Evolutionary conservation across 208 protist genomes (phyloP).

Genomic region (Trypanosomatidae sp.): DNA sequence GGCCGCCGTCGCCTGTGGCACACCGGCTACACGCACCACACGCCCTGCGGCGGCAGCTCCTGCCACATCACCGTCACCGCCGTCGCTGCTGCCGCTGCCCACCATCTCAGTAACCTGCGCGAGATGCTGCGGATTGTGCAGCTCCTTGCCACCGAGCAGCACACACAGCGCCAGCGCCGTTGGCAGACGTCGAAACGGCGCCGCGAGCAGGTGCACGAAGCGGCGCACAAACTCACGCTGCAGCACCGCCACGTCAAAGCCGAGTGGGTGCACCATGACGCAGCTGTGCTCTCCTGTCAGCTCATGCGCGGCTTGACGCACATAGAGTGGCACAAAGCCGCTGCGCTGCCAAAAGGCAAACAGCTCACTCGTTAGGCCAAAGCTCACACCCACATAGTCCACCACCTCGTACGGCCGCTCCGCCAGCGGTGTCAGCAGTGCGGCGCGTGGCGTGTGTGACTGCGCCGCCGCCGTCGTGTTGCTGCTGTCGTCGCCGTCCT

Average conservation of each 20-base stretch:
- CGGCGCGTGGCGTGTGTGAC: conserved; percentile 38
- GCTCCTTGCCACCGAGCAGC: conserved; percentile 39
- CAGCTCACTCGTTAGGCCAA: conserved; percentile 92
- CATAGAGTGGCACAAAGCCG: conserved; percentile 84
- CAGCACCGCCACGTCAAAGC: conserved; percentile 41
- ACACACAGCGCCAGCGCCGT: conserved; percentile 84
- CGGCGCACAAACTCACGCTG: conserved; percentile 87
- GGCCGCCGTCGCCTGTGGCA: conserved; percentile 24
- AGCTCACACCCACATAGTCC: conserved; percentile 97
- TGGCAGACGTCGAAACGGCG: conserved; percentile 84
- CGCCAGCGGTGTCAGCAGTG: conserved; percentile 74
- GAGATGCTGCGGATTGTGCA: conserved; percentile 27
- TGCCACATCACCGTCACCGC: conserved; percentile 23
- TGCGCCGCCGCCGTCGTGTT: conserved; percentile 3
- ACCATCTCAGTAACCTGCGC: conserved; percentile 22
- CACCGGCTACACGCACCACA: conserved; percentile 37
- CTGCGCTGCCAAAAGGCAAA: conserved; percentile 96
- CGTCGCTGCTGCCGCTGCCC: background rate
- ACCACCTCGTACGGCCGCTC: conserved; percentile 87
- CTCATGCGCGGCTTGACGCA: conserved; percentile 91
- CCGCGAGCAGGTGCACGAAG: conserved; percentile 86
- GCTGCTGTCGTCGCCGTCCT: conserved; percentile 4
- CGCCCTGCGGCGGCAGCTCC: conserved; percentile 6
- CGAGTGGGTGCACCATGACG: conserved; percentile 94
- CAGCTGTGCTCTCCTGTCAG: conserved; percentile 99